Percentiles rank a stretch among this genome's conserved stretches.
phyloP scores from a whole-genome alignment of 805 yeast species.

The Candida awuae region DNA sequence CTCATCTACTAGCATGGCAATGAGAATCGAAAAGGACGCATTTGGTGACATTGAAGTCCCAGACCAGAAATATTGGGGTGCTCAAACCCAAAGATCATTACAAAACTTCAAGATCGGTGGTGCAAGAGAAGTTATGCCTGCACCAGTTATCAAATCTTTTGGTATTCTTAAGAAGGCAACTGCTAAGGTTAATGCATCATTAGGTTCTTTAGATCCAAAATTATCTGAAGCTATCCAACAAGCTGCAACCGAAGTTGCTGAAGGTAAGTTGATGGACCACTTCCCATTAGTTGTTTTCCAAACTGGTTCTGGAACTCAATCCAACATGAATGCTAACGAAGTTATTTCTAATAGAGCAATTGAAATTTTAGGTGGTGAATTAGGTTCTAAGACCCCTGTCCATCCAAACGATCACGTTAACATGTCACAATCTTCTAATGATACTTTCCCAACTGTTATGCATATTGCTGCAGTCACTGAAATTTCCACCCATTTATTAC shows the following conservation, averaged over 20 bases:
- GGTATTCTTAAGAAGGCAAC: constrained; percentile 93
- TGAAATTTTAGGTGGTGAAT: constrained; percentile 84
- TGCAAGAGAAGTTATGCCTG: constrained; percentile 80
- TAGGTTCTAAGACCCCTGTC: constrained; percentile 89
- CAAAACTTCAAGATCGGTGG: constrained; percentile 97
- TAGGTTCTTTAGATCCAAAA: constrained; percentile 80
- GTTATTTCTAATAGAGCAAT: constrained; percentile 98
- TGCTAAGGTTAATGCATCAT: constrained; percentile 76
- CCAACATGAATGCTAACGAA: constrained; percentile 98
- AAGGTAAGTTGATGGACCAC: constrained; percentile 86
- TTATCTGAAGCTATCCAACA: constrained; percentile 76
- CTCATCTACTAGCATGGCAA: constrained; percentile 23
- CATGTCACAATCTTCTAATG: constrained; percentile 98
- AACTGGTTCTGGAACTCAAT: constrained; percentile 98
- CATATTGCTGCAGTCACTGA: constrained; percentile 97
- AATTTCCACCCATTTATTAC: constrained; percentile 65
- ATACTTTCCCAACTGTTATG: constrained; percentile 99
- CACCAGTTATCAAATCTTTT: constrained; percentile 83
- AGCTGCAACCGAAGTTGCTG: constrained; percentile 93
- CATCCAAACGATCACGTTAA: constrained; percentile 99
- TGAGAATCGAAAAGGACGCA: constrained; percentile 86
- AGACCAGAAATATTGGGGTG: constrained; percentile 88
- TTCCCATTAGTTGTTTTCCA: constrained; percentile 98
- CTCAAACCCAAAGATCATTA: constrained; percentile 91
- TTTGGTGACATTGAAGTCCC: constrained; percentile 90